Conservation (phyloP, 2,329 filamentous ascomycete genomes). For the Penicillium sp. region DNA sequence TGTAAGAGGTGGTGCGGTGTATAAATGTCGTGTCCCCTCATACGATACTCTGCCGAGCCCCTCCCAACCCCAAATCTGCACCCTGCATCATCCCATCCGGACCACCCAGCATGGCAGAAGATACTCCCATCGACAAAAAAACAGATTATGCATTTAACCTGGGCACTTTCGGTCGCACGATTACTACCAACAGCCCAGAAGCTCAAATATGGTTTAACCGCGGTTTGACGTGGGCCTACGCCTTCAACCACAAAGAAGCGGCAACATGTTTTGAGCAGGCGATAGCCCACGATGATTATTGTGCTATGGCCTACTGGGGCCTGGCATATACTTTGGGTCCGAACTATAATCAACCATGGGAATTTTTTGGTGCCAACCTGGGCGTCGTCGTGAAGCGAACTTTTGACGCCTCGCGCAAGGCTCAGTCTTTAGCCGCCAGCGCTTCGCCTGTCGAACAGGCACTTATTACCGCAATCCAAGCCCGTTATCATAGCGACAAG, state of each 20-base stretch:
- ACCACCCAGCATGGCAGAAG: neutral
- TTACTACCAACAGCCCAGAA: slow-evolving; percentile 35
- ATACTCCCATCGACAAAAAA: slow-evolving; percentile 1
- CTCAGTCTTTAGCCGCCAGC: slow-evolving; percentile 41
- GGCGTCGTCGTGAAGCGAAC: slow-evolving; percentile 53
- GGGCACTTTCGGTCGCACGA: slow-evolving; percentile 37
- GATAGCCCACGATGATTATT: slow-evolving; percentile 37
- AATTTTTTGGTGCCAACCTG: slow-evolving; percentile 69
- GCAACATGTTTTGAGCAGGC: slow-evolving; percentile 42
- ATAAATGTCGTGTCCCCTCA: slow-evolving; percentile 8
- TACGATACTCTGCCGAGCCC: slow-evolving; percentile 5
- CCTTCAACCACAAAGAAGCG: slow-evolving; percentile 48
- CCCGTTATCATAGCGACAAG: slow-evolving; percentile 62
- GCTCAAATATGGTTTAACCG: slow-evolving; percentile 46
- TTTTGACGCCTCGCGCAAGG: slow-evolving; percentile 50
- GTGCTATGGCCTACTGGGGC: slow-evolving; percentile 48
- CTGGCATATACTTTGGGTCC: slow-evolving; percentile 70
- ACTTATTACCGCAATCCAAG: slow-evolving; percentile 65
- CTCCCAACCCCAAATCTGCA: slow-evolving; percentile 3
- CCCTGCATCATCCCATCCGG: neutral
- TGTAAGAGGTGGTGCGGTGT: slow-evolving; percentile 2
- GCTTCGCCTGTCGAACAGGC: slow-evolving; percentile 62
- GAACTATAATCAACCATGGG: slow-evolving; percentile 82
- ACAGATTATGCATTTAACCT: slow-evolving; percentile 23
- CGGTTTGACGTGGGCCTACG: slow-evolving; percentile 43